These are phyloP conservation scores for Colletotrichum gloeosporioides DNA, from an alignment of 2,329 filamentous ascomycete genomes.

Conservation along the genomic window DNA sequence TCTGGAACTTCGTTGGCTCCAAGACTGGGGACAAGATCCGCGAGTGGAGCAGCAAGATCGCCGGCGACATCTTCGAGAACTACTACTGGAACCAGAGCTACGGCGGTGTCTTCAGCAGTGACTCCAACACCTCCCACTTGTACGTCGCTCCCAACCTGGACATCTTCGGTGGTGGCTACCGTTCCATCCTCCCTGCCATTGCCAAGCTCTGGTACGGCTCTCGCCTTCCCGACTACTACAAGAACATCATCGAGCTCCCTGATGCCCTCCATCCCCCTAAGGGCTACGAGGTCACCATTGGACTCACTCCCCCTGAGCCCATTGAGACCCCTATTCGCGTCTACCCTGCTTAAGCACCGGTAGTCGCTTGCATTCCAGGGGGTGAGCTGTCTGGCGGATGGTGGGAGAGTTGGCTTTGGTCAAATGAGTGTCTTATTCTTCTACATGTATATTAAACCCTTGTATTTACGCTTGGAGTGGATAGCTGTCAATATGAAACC, in stretches of 20 bases:
- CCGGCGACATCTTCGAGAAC: slow-evolving; percentile 35
- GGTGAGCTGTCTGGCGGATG: background rate
- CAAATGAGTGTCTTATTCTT: background rate
- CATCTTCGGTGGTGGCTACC: slow-evolving; percentile 32
- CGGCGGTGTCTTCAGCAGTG: slow-evolving; percentile 50
- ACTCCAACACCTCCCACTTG: slow-evolving; percentile 16
- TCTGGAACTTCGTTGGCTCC: slow-evolving; percentile 65
- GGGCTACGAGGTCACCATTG: slow-evolving; percentile 33
- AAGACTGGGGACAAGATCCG: slow-evolving; percentile 62
- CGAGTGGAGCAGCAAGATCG: slow-evolving; percentile 34
- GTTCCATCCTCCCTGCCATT: slow-evolving; percentile 40
- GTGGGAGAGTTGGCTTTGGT: background rate
- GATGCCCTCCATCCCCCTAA: slow-evolving; percentile 50
- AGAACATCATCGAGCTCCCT: slow-evolving; percentile 40
- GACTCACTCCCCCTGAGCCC: background rate
- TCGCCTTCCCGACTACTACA: slow-evolving; percentile 46
- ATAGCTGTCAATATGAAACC: background rate
- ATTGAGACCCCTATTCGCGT: background rate
- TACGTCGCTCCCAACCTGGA: slow-evolving; percentile 47
- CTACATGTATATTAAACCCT: background rate
- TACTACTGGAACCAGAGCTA: slow-evolving; percentile 61
- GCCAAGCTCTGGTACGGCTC: slow-evolving; percentile 40
- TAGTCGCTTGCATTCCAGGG: background rate
- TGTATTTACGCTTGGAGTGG: background rate
- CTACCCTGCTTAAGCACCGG: background rate